Conservation (phyloP, 2,329 filamentous ascomycete genomes). For the Talaromyces sp. region DNA sequence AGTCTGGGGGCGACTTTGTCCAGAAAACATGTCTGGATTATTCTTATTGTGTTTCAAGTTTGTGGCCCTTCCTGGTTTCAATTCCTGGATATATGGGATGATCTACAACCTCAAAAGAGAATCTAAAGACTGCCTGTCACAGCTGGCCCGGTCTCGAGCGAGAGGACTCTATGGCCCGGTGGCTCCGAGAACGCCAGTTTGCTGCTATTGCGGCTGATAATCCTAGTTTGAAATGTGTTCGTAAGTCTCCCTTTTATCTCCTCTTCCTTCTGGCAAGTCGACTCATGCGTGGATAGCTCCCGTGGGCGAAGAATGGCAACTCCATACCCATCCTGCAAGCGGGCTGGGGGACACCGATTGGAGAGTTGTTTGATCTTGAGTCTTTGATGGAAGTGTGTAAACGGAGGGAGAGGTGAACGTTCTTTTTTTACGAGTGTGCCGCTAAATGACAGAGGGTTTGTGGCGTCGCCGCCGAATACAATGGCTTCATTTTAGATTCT, state of each 20-base stretch:
- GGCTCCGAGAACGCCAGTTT: not conserved
- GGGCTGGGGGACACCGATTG: not conserved
- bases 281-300: not conserved
- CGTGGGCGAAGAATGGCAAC: not conserved
- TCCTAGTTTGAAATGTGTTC: not conserved
- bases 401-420: not conserved
- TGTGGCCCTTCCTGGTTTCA: too few relatives aligned
- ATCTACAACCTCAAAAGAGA: not conserved
- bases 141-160: not conserved
- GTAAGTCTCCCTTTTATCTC: not conserved
- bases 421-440: not conserved
- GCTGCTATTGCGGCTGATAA: not conserved
- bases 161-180: not conserved
- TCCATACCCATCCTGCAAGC: not conserved
- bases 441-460: not conserved
- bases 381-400: not conserved
- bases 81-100: too few relatives aligned
- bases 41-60: too few relatives aligned
- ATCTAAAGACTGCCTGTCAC: not conserved
- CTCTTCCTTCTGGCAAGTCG: too few relatives aligned
- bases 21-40: too few relatives aligned
- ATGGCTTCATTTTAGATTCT: not conserved
- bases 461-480: not conserved
- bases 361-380: not conserved
- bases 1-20: too few relatives aligned